Evolutionary conservation across 208 protist species (phyloP), one percentile per base, ranked within the genome.

Genomic region (Leishmania tarentolae): DNA sequence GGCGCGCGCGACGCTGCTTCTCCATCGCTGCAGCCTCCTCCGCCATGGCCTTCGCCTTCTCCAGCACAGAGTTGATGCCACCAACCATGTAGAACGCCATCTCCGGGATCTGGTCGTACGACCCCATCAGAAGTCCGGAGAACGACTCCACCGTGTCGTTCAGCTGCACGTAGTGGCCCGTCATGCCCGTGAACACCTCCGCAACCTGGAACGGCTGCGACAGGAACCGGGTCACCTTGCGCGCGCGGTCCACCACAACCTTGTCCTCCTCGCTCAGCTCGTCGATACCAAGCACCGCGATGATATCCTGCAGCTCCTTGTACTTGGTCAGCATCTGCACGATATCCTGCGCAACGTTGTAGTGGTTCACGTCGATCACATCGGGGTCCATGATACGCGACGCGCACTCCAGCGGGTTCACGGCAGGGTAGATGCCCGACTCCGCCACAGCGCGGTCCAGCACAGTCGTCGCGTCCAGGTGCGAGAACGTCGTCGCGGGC

Each of bases 251-350:
- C 72, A 99, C 98, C 61, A 96, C 97, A 13, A 99, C 86, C 93
- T 99, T 99, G 92, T 99, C 98, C 73, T 99, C 98, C 93, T 99
- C 99, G 79, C 93, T 98, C 73, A 99, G 91, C 94, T 99, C 99
- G 79, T 99, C 99, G 94, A 99, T 99, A 94, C 99, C 99, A 28
- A 99, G 93, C 94, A 99, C 99, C 77, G 99, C 99, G 97, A 99
- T 99, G 88, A 99, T 99, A 87, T 99, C 99, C 93, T 99, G 98
- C 44, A 99, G 92, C 71, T 98, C 96, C 90, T 99, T 99, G 95
- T 99, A 99, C 88, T 99, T 98, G 91, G 99, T 99, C 53, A 99
- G 93, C 82, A 98, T 98, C 91, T 99, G 97, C 88, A 99, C 97
- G 56, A 99, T 96, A 75, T 91, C 87, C 89, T 98, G 97, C n/a